These are phyloP conservation scores for Dictyostelium citrinum DNA, from an alignment of 78 protist species.

Conservation along the genomic window DNA sequence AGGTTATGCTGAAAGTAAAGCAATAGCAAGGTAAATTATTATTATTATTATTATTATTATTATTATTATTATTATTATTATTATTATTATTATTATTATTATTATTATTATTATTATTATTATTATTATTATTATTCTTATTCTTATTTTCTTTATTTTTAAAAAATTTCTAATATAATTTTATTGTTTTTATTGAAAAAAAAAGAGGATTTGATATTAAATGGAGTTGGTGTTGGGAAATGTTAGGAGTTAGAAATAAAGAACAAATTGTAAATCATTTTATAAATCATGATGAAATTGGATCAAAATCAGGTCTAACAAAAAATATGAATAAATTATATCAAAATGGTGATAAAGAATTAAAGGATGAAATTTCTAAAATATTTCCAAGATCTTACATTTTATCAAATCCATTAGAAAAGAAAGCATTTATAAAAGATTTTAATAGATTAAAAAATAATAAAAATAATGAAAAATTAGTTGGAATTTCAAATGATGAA, in stretches of 20 bases:
- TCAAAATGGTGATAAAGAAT: background rate
- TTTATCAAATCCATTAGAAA: background rate
- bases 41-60: background rate
- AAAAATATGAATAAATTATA: background rate
- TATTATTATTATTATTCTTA: no score
- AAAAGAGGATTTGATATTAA: constrained; percentile 8
- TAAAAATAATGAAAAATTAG: background rate
- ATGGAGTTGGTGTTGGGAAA: constrained; percentile 69
- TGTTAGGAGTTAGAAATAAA: background rate
- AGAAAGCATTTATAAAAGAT: constrained; percentile 11
- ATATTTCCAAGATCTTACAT: constrained; percentile 52
- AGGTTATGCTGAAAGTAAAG: background rate
- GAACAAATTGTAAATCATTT: constrained; percentile 51
- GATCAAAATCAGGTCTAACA: constrained; percentile 43
- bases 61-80: no score
- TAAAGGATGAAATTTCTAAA: background rate
- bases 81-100: no score
- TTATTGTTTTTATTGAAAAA: no score
- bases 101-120: no score
- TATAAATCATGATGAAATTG: constrained; percentile 49
- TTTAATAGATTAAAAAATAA: background rate
- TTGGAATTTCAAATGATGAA: background rate
- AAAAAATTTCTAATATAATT: no score
- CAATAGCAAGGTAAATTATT: background rate
- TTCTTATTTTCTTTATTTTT: no score